phyloP scores from a whole-genome alignment of 257 asterid species.

The Petunia secreta region DNA sequence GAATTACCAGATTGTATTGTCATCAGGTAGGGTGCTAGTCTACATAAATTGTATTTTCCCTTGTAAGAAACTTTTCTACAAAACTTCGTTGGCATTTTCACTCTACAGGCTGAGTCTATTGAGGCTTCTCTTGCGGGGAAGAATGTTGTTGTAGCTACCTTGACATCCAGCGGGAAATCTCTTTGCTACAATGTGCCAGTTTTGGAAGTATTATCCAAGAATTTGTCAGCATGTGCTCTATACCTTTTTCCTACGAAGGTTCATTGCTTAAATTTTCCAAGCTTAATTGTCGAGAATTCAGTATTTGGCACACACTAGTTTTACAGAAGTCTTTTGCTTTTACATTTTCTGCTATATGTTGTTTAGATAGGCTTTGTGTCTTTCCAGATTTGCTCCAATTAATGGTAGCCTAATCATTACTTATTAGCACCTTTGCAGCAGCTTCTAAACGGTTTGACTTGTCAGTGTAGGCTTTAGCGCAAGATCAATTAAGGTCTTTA shows the following conservation, averaged over 20 bases:
- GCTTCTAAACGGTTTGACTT: slow-evolving; percentile 35
- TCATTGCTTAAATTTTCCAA: slow-evolving; percentile 25
- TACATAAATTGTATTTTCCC: slow-evolving; percentile 24
- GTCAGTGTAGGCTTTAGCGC: slow-evolving; percentile 84
- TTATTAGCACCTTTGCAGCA: not conserved
- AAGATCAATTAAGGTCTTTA: slow-evolving; percentile 89
- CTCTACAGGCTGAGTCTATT: slow-evolving; percentile 73
- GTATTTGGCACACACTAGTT: not conserved
- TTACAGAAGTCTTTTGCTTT: slow-evolving; percentile 12
- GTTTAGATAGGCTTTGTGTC: not conserved
- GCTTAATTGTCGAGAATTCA: slow-evolving; percentile 13
- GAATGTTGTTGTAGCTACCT: slow-evolving; percentile 89
- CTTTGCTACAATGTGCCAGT: slow-evolving; percentile 97
- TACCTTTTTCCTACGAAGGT: slow-evolving; percentile 98
- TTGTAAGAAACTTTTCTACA: slow-evolving; percentile 23
- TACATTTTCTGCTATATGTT: not conserved
- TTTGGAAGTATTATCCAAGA: slow-evolving; percentile 66
- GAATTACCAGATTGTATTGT: slow-evolving; percentile 77
- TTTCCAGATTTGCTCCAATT: slow-evolving; percentile 31
- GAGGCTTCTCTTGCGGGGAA: slow-evolving; percentile 90
- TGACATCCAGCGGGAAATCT: slow-evolving; percentile 99
- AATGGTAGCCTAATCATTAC: not conserved
- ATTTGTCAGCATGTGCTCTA: slow-evolving; percentile 77
- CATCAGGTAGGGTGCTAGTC: slow-evolving; percentile 67
- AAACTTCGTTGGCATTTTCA: not conserved